These are phyloP conservation scores for Trichoderma pleuroti DNA, from an alignment of 2,329 filamentous ascomycete genomes.

Conservation along the genomic window DNA sequence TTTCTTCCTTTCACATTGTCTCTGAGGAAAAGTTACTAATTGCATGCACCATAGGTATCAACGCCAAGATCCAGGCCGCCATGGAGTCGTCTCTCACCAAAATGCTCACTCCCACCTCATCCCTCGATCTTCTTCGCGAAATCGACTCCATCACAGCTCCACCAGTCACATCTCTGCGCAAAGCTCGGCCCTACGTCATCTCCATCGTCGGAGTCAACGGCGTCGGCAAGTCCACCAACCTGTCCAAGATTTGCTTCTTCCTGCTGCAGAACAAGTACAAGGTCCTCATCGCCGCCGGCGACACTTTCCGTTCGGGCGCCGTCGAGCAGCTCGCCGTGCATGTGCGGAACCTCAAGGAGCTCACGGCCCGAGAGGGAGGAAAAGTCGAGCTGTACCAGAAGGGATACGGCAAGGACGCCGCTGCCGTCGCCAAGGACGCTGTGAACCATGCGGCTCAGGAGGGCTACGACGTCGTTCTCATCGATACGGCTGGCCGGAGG, in stretches of 20 bases:
- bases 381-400: constrained; percentile 91
- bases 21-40: neutral
- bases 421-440: constrained; percentile 90
- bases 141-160: constrained; percentile 76
- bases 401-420: constrained; percentile 96
- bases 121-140: constrained; percentile 88
- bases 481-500: constrained; percentile 90
- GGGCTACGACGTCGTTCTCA: constrained; percentile 87
- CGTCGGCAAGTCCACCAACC: constrained; percentile 95
- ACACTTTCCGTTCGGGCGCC: constrained; percentile 95
- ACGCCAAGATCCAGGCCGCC: constrained; percentile 75
- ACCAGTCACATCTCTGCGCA: constrained; percentile 57
- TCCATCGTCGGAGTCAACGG: constrained; percentile 98
- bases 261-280: constrained; percentile 95
- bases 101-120: constrained; percentile 93
- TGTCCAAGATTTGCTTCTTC: constrained; percentile 98
- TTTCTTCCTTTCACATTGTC: neutral
- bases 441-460: constrained; percentile 74
- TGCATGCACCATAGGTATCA: constrained; percentile 53
- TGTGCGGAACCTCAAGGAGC: constrained; percentile 86
- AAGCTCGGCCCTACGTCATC: constrained; percentile 85
- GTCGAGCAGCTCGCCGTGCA: constrained; percentile 97
- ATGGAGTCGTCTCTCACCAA: constrained; percentile 92
- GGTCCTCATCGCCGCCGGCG: constrained; percentile 88
- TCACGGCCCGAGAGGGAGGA: constrained; percentile 78